Evolutionary conservation across 2,329 filamentous ascomycete genomes (phyloP).

Genomic region (Beauveria sp.): DNA sequence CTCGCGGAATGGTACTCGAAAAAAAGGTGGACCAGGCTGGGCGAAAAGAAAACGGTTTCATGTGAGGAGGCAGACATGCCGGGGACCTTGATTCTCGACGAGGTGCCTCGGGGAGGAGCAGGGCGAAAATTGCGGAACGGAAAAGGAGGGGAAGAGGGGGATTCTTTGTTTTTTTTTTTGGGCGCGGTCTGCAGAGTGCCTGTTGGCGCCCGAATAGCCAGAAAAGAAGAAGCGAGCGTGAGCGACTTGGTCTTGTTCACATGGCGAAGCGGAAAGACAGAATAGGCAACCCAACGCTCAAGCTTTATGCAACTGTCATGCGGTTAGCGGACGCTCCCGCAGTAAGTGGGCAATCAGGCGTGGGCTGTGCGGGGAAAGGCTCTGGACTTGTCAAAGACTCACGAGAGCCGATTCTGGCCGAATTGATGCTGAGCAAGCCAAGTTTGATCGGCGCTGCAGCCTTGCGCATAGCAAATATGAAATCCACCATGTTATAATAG

Average conservation of each 20-base stretch:
- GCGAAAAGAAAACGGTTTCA: conserved; percentile 1
- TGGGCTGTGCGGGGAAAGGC: conserved; percentile 4
- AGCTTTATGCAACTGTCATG: conserved; percentile 6
- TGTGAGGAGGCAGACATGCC: background rate
- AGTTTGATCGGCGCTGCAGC: background rate
- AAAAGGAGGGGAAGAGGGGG: background rate
- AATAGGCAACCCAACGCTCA: background rate
- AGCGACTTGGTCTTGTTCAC: background rate
- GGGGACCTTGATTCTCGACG: background rate
- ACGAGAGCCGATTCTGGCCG: conserved; percentile 1
- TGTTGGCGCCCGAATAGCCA: background rate
- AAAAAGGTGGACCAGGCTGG: conserved; percentile 5
- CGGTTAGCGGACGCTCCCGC: conserved; percentile 8
- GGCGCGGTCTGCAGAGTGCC: background rate
- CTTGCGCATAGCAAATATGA: background rate
- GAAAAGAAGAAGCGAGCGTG: background rate
- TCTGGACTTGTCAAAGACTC: background rate
- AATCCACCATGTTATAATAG: background rate
- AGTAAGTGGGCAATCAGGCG: conserved; percentile 5
- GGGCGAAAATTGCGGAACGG: background rate
- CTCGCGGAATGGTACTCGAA: conserved; percentile 11
- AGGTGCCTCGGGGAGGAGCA: too few relatives aligned
- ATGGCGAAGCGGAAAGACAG: conserved; percentile 1
- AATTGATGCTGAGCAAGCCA: background rate
- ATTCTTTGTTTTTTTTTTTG: background rate